A percentile compares a stretch with the other conserved stretches of the same genome.
phyloP scores from a whole-genome alignment of 2,329 filamentous ascomycete species.

The Trichoderma gracile region DNA sequence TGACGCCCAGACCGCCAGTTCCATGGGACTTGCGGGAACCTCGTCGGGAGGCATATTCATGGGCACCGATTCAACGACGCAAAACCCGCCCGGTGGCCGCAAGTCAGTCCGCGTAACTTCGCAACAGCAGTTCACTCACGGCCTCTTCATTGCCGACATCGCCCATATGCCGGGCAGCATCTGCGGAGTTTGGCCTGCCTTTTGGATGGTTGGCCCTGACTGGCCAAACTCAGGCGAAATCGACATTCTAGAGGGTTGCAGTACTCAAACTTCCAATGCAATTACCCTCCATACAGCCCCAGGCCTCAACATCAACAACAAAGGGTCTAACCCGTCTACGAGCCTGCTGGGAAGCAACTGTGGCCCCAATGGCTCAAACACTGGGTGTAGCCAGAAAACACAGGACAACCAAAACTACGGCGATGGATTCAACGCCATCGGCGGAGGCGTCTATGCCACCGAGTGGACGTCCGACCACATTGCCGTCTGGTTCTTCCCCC shows the following conservation, averaged over 20 bases:
- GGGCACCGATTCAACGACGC: constrained; percentile 65
- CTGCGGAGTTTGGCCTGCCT: constrained; percentile 77
- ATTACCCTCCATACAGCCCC: constrained; percentile 68
- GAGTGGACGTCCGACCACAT: constrained; percentile 76
- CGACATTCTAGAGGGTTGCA: constrained; percentile 79
- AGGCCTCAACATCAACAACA: constrained; percentile 59
- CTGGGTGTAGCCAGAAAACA: constrained; percentile 61
- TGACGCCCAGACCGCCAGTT: constrained; percentile 57
- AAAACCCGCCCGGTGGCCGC: constrained; percentile 60
- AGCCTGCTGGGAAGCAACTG: constrained; percentile 56
- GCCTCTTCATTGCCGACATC: constrained; percentile 72
- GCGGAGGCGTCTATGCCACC: constrained; percentile 71
- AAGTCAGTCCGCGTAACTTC: constrained; percentile 69
- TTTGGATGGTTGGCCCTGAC: constrained; percentile 65
- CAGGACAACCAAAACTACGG: constrained; percentile 60
- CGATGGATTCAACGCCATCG: constrained; percentile 66
- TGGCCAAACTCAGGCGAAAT: constrained; percentile 76
- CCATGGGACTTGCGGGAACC: constrained; percentile 59
- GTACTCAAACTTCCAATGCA: constrained; percentile 57
- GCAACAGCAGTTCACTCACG: constrained; percentile 65
- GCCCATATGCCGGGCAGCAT: constrained; percentile 71
- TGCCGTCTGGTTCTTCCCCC: constrained; percentile 79
- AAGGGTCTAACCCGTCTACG: constrained; percentile 49
- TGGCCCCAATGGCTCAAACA: constrained; percentile 51
- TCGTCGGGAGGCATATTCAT: constrained; percentile 61